Percentiles rank a stretch among this genome's conserved stretches.
phyloP scores from a whole-genome alignment of 352 stramenopile genomes.

The Globisporangium cederbergense region DNA sequence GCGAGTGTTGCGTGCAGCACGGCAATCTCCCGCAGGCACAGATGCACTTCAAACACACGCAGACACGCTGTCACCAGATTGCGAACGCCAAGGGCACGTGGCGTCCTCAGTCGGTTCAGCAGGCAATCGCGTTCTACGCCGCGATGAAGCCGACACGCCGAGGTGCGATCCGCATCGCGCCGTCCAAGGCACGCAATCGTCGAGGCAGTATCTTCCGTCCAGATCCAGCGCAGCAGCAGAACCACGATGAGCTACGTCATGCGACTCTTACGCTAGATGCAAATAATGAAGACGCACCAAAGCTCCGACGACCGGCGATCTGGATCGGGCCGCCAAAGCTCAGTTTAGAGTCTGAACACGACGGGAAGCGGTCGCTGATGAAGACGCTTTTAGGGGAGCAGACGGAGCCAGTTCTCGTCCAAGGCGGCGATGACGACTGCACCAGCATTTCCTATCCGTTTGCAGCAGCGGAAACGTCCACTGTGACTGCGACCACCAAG shows the following conservation, averaged over 20 bases:
- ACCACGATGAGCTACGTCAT: neutral
- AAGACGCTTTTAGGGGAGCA: conserved; percentile 11
- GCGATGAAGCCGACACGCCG: conserved; percentile 27
- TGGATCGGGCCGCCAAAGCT: conserved; percentile 14
- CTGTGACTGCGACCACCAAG: conserved; percentile 7
- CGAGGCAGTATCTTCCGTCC: neutral
- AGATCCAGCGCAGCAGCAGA: neutral
- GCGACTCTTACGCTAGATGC: neutral
- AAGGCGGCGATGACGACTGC: neutral
- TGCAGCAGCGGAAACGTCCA: neutral
- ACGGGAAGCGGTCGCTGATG: conserved; percentile 6
- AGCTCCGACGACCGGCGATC: conserved; percentile 16
- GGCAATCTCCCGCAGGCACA: conserved; percentile 39
- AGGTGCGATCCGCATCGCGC: conserved; percentile 23
- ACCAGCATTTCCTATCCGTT: too few species aligned
- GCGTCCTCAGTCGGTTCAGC: conserved; percentile 38
- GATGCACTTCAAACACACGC: conserved; percentile 34
- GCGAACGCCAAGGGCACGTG: conserved; percentile 32
- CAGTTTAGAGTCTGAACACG: neutral
- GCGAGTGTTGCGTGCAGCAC: conserved; percentile 32
- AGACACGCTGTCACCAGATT: conserved; percentile 45
- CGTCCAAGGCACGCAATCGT: neutral
- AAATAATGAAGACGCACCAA: neutral
- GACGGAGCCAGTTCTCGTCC: neutral
- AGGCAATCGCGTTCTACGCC: conserved; percentile 55